Evolutionary conservation across 352 stramenopile species (phyloP), one percentile per base, ranked within the genome.

Genomic region (Phytophthora rubi): DNA sequence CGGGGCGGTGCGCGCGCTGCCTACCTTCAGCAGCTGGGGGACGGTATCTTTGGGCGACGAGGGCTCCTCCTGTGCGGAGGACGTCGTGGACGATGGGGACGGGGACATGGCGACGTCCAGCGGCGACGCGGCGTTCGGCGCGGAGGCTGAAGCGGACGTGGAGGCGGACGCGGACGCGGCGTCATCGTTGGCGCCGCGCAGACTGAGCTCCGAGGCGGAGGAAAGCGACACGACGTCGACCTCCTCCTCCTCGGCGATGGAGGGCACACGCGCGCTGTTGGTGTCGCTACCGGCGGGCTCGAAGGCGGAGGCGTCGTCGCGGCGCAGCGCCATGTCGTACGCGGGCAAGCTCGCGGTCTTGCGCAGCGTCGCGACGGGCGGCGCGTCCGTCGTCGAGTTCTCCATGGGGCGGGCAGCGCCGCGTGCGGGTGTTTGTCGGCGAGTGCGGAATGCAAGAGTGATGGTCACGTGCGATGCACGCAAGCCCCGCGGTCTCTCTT

Each of bases 81-180:
- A 91, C 9, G 76, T 66, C 2, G 69, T 64, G 21, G 85, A 91
- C 44, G 68, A 76, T 26, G 73, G 75, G 12, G 73, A 77, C 42
- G 81, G 73, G 39, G 81, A 82, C 48, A 78, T 59, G 47, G 76
- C 70, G 18, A 33, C 62, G 18, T 77, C 75, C 4, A 86, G 57
- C 16, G 76, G 79, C 30, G 81, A 81, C 45, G 76, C 33, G n/a
- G 68, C 62, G 45, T 45, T 71, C 10, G 79, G 77, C 12, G 79
- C n/a, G 6, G 80, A 75, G 53, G 49, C 75, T 10, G 33, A 39
- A 39, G 33, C 12, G 6, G 33, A 8, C 7, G 33, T 39, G 33
- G 33, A 39, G 33, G 33, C 33, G 33, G 33, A 39, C 1, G 32
- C 32, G 39, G 39, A 47, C 32, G 37, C 59, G 6, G 16, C 47